A percentile compares a stretch with the other conserved stretches of the same genome.
These are phyloP conservation scores for Volvox reticuliferus DNA, from an alignment of 139 green algal species.

Conservation along the genomic window DNA sequence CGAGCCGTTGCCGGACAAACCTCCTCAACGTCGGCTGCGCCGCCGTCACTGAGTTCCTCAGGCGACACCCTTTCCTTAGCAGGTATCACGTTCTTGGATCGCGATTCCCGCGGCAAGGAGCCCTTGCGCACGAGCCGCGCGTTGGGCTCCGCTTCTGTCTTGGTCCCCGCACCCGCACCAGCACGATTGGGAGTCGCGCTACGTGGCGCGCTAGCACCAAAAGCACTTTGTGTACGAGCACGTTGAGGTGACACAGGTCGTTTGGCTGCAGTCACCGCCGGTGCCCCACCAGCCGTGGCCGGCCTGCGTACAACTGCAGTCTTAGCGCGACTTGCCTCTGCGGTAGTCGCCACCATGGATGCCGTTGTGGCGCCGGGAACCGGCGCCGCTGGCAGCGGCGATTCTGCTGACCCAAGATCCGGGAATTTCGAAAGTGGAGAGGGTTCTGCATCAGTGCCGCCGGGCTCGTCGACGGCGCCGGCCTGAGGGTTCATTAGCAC, in stretches of 20 bases:
- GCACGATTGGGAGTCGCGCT: background rate
- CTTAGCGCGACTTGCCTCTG: background rate
- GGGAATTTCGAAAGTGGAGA: conserved; percentile 30
- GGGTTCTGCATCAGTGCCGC: background rate
- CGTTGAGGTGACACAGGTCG: background rate
- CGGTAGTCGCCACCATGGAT: background rate
- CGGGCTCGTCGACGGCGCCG: background rate
- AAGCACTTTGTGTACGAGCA: no score
- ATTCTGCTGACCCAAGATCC: conserved; percentile 6
- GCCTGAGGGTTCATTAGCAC: background rate
- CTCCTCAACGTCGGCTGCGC: background rate
- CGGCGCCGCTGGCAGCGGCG: background rate
- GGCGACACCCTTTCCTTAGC: background rate
- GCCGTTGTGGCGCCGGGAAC: background rate
- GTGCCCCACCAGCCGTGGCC: background rate
- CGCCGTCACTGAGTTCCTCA: background rate
- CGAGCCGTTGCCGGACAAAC: background rate
- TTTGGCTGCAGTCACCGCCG: background rate
- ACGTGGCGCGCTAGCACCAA: background rate
- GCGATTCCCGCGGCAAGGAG: background rate
- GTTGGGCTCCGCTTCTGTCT: background rate
- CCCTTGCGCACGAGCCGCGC: background rate
- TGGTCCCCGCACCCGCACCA: background rate
- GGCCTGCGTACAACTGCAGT: background rate
- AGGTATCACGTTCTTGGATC: background rate